Evolutionary conservation across 768 basidiomycete species (phyloP).

Genomic region (Fibroporia radiculosa): DNA sequence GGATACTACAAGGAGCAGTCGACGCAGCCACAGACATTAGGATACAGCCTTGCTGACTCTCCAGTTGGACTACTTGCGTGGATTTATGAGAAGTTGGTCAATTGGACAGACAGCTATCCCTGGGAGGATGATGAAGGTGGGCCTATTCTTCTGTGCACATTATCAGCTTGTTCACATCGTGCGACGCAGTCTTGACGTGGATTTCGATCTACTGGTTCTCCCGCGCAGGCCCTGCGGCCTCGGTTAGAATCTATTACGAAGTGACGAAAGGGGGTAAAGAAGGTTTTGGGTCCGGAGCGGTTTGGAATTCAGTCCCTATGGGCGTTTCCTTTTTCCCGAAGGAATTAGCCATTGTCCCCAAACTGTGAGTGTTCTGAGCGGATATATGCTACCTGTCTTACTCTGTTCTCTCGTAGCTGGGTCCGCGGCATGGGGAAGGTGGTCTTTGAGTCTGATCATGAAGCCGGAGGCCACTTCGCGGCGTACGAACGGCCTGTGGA

Average conservation of each 20-base stretch:
- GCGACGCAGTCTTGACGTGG: constrained; percentile 28
- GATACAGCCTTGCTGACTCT: constrained; percentile 50
- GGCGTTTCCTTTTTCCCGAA: constrained; percentile 25
- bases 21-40: constrained; percentile 31
- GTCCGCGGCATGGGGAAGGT: constrained; percentile 15
- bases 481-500: constrained; percentile 19
- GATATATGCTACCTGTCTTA: not conserved
- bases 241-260: constrained; percentile 27
- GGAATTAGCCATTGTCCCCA: constrained; percentile 16
- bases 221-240: constrained; percentile 23
- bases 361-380: constrained; percentile 10
- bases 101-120: constrained; percentile 38
- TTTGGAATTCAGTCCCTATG: constrained; percentile 16
- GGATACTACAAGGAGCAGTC: constrained; percentile 28
- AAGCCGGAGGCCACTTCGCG: constrained; percentile 21
- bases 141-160: constrained; percentile 6
- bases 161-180: constrained; percentile 6
- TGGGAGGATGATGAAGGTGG: constrained; percentile 54
- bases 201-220: constrained; percentile 32
- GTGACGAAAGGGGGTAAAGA: not conserved
- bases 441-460: constrained; percentile 19
- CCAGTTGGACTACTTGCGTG: constrained; percentile 39
- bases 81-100: constrained; percentile 28
- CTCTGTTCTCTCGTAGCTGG: constrained; percentile 12
- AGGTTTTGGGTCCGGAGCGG: not conserved